Percentiles rank a stretch among this genome's conserved stretches.
Evolutionary conservation across 2,329 filamentous ascomycete species (phyloP).

Genomic region (Ophiocordyceps sinensis): DNA sequence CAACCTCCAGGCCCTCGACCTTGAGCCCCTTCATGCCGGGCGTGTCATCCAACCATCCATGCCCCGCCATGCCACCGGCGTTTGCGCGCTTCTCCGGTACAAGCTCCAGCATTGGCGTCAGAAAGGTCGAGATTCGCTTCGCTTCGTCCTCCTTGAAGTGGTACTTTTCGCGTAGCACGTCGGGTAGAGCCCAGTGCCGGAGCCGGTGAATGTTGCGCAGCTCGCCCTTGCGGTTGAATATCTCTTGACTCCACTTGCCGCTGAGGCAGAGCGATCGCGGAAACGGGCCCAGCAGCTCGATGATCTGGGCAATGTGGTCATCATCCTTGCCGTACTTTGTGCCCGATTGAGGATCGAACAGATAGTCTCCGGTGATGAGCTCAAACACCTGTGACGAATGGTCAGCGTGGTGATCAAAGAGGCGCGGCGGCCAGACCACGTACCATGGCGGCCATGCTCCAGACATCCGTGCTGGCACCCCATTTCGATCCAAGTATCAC

Average conservation of each 20-base stretch:
- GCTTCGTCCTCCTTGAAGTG: slow-evolving; percentile 78
- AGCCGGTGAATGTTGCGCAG: slow-evolving; percentile 93
- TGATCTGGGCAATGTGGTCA: slow-evolving; percentile 97
- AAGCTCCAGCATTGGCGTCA: slow-evolving; percentile 83
- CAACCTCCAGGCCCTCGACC: slow-evolving; percentile 60
- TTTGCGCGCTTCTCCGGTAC: slow-evolving; percentile 82
- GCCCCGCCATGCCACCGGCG: slow-evolving; percentile 85
- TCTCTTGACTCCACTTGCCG: slow-evolving; percentile 96
- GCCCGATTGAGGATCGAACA: slow-evolving; percentile 95
- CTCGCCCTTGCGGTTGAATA: slow-evolving; percentile 96
- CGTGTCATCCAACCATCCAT: slow-evolving; percentile 70
- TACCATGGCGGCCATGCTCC: slow-evolving; percentile 99
- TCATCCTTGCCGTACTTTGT: slow-evolving; percentile 99
- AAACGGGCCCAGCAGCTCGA: slow-evolving; percentile 87
- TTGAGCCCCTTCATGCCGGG: slow-evolving; percentile 74
- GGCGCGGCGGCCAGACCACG: slow-evolving; percentile 11
- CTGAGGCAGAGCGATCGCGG: slow-evolving; percentile 83
- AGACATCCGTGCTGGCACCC: slow-evolving; percentile 98
- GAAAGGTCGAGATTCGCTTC: slow-evolving; percentile 64
- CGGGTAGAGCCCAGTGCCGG: slow-evolving; percentile 86
- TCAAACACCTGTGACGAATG: slow-evolving; percentile 62
- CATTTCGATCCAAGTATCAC: slow-evolving; percentile 95
- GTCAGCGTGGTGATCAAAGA: not conserved
- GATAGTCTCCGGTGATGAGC: slow-evolving; percentile 92
- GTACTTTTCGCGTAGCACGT: slow-evolving; percentile 92